Evolutionary conservation across 352 stramenopile species (phyloP), one percentile per base, ranked within the genome.

Genomic region (Hyaloperonospora brassicae): DNA sequence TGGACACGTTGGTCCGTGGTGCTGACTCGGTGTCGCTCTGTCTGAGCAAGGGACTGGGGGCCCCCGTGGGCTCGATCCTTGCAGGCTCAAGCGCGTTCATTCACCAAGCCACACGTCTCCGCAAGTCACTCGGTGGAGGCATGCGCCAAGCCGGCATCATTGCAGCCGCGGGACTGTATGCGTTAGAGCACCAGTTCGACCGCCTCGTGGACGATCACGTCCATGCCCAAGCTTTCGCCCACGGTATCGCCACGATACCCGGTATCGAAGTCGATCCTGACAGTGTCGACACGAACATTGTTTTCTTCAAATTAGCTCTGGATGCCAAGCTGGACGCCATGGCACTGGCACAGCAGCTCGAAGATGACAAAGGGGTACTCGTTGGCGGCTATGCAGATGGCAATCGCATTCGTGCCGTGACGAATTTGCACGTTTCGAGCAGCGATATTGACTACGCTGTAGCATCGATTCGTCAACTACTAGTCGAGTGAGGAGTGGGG

Each of bases 131-230:
- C 12, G 96, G 97, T 11, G 97, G 97, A 36, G 95, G 96, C 5
- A 98, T 98, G 96, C 86, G 97, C 21, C 96, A 99, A 66, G 79
- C 76, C 1, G 96, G 96, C 34, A 64, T 98, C 23, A 81, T 99
- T 47, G 95, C 95, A 8, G 79, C 91, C 0, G 95, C 95, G 40
- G 95, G 89, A 10, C 71, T 98, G 44, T 92, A 91, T 60, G 91
- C 92, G 9, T 65, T 98, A 12, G 75, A 90, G 44, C 83, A 89
- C 74, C 96, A 88, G 47, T 86, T 89, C 41, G 75, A 89, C 14
- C 80, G 79, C 13, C 78, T 96, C 7, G 77, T 59, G 0, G 74
- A 89, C 22, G 87, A 96, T 62, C 87, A 96, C 63, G 60, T 53
- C 24, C 90, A 92, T 34, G 86, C 87, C 25, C 76, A 86, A 49